phyloP scores from a whole-genome alignment of 2,329 filamentous ascomycete genomes.

The Xylaria sp. region DNA sequence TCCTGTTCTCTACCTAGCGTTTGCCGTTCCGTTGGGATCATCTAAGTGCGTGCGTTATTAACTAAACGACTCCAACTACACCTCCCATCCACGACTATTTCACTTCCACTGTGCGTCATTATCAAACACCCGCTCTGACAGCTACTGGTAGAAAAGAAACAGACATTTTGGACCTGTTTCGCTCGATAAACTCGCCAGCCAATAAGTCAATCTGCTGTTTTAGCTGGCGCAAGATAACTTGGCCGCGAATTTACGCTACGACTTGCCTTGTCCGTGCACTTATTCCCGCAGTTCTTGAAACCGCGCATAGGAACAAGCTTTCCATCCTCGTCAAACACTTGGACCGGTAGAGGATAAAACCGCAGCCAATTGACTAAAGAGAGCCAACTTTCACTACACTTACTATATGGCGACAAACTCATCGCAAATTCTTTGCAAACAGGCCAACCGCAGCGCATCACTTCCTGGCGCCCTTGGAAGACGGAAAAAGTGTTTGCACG shows the following conservation, averaged over 20 bases:
- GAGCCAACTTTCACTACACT: not conserved
- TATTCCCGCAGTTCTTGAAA: constrained; percentile 15
- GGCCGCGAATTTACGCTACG: constrained; percentile 3
- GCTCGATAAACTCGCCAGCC: not conserved
- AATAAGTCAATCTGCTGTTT: not conserved
- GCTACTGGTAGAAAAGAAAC: not conserved
- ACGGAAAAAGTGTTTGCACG: not conserved
- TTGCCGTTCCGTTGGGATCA: constrained; percentile 3
- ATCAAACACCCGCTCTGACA: not conserved
- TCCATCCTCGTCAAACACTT: not conserved
- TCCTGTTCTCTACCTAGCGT: constrained; percentile 4
- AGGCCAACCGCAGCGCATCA: not conserved
- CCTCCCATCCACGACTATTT: not conserved
- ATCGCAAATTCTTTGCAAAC: constrained; percentile 17
- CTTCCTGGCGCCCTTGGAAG: not conserved
- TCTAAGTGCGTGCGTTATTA: constrained; percentile 15
- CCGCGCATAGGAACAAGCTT: constrained; percentile 10
- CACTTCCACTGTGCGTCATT: not conserved
- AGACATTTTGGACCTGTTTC: not conserved
- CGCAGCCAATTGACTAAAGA: not conserved
- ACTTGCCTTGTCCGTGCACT: constrained; percentile 20
- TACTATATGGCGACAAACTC: not conserved
- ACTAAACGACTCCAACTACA: constrained; percentile 8
- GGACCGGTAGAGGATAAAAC: not conserved
- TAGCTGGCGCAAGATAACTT: constrained; percentile 10